Evolutionary conservation across 306 rosid genomes (phyloP), one percentile per base, ranked within the genome.

Genomic region (Sicyos edulis): DNA sequence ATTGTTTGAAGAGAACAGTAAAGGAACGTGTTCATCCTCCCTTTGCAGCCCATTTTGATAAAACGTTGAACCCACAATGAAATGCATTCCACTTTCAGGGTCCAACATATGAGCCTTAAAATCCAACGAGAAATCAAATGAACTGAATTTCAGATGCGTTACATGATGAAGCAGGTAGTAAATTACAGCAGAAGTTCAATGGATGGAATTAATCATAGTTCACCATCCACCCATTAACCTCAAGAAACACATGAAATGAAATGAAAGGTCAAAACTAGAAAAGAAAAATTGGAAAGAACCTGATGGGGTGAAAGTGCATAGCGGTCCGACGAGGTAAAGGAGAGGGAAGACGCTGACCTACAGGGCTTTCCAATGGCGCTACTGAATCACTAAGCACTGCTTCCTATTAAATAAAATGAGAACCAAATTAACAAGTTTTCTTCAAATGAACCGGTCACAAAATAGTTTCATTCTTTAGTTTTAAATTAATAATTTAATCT

Each of bases 301-400:
- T 66, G 54, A 66, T 66, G 34, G 34, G 3, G 22, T 15, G 12
- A 15, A 29, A 7, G 45, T 29, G 68, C 44, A 34, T 0, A 24
- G 3, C 14, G 68, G 68, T 17, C n/a, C 32, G 14, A 64, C 10
- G 10, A 40, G 71, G 51, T n/a, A 37, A 32, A 37, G 70, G 70
- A 64, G 17, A 64, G 70, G 70, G 70, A 64, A 64, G 52, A 40
- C 52, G 70, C 29, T 42, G 29, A 64, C 70, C 70, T 64, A 2
- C 3, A 64, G 10, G 17, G 52, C 49, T 61, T 32, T 15, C 17
- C 21, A 44, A 29, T 6, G 29, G 67, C 29, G 70, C 70, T 40
- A 40, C 52, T 40, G 0, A 17, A 40, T 10, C 12, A 40, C 10
- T 64, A 42, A 64, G 19, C 70, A 52, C 53, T 64, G n/a, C 32